Evolutionary conservation across 805 yeast species (phyloP), one percentile per base, ranked within the genome.

Genomic region (Myxozyma monticola): DNA sequence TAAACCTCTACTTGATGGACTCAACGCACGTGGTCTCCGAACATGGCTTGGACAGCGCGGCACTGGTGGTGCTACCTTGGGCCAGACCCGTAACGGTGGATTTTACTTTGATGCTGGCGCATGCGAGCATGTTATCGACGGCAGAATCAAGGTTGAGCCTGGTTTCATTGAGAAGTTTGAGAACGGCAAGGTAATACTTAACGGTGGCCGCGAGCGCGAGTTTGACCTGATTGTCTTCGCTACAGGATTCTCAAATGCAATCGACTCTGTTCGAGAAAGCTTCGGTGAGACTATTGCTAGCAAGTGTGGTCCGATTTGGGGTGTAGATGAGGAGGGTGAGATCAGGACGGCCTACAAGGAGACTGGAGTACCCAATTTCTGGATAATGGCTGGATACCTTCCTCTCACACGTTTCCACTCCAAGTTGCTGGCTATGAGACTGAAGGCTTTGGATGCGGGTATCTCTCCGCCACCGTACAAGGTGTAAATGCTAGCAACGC

Each of bases 21-120:
- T 42, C n/a, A 22, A 34, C 9, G 15, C 17, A 7, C 29, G 12
- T 20, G 47, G 47, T 17, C 22, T 42, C 33, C 15, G 18, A 12
- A 42, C 47, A 4, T 3, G 8, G 5, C 8, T 28, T 7, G 47
- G 47, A 20, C 28, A n/a, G 10, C 24, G 22, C 4, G 31, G 31
- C 34, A 3, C 47, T 22, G 47, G 47, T 4, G 12, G 8, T 21
- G 10, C 22, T 6, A 18, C 5, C 25, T 18, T 42, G 8, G 15
- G 29, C 10, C 8, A 7, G 28, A 17, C 15, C 22, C 40, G 41
- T 4, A 42, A 42, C 21, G 47, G 47, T 3, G 47, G 47, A 21
- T 42, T 18, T 18, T 42, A 42, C 26, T 42, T 33, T 15, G 47
- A 42, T n/a, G 15, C 47, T 15, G 42, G 41, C 15, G 43, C 43